phyloP scores from a whole-genome alignment of 345 rosid genomes.

The Eucalyptus cloeziana region DNA sequence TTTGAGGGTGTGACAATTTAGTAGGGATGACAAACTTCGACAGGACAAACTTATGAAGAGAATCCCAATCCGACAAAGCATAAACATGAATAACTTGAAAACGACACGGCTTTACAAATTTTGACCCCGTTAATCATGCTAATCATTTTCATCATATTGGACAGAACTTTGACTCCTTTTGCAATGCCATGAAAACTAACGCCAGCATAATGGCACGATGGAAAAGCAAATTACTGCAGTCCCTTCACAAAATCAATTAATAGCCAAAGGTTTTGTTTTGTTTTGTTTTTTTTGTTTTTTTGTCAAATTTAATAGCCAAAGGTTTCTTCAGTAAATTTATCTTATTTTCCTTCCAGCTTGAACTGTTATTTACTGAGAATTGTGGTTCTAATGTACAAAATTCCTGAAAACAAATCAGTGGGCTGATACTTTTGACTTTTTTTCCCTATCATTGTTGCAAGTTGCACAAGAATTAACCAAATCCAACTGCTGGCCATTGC shows the following conservation, averaged over 20 bases:
- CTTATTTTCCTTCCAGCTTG: background rate
- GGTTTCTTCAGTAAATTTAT: background rate
- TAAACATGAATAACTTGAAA: background rate
- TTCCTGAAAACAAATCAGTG: background rate
- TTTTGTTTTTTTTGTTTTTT: too few relatives aligned
- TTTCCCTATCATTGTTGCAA: background rate
- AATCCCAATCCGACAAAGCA: background rate
- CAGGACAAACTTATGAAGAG: background rate
- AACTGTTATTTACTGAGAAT: background rate
- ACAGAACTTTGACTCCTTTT: background rate
- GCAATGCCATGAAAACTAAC: background rate
- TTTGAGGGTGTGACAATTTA: background rate
- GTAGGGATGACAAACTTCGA: background rate
- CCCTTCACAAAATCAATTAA: background rate
- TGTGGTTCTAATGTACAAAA: background rate
- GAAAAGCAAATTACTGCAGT: background rate
- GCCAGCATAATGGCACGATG: background rate
- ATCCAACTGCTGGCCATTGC: background rate
- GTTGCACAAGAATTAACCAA: background rate
- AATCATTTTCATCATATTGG: background rate
- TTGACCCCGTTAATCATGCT: background rate
- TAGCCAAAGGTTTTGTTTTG: background rate
- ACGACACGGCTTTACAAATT: background rate
- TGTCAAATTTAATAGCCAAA: too few relatives aligned
- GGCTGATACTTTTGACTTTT: background rate